These are phyloP conservation scores for Fusarium lyarnte DNA, from an alignment of 2,329 filamentous ascomycete genomes.

Conservation along the genomic window DNA sequence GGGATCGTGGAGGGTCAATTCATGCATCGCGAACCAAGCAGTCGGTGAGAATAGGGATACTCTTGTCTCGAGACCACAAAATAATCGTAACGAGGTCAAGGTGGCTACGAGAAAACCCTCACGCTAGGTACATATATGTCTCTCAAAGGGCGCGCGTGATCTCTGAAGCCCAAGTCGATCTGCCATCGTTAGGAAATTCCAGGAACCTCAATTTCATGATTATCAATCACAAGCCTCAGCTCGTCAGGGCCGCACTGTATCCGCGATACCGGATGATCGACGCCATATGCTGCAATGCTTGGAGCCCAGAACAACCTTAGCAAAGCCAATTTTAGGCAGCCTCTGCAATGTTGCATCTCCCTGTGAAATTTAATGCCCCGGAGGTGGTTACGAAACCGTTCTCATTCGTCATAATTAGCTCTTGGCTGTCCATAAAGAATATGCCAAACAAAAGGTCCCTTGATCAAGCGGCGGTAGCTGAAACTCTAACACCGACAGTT, in stretches of 20 bases:
- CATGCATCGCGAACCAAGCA: slow-evolving; percentile 4
- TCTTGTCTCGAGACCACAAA: background rate
- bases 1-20: slow-evolving; percentile 1
- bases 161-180: background rate
- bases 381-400: background rate
- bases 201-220: slow-evolving; percentile 22
- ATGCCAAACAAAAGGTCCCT: slow-evolving; percentile 31
- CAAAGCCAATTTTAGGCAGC: slow-evolving; percentile 30
- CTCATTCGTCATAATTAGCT: slow-evolving; percentile 13
- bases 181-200: slow-evolving; percentile 12
- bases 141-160: slow-evolving; percentile 30
- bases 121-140: slow-evolving; percentile 28
- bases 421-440: background rate
- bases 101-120: slow-evolving; percentile 16
- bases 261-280: slow-evolving; percentile 23
- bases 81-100: background rate
- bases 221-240: slow-evolving; percentile 16
- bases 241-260: slow-evolving; percentile 2
- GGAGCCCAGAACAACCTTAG: slow-evolving; percentile 11
- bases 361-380: background rate
- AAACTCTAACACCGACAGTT: slow-evolving; percentile 30
- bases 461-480: slow-evolving; percentile 12
- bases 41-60: background rate
- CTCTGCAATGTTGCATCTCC: slow-evolving; percentile 14
- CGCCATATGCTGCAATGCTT: background rate